These are phyloP conservation scores for Penicillium hesseltinei DNA, from an alignment of 2,329 filamentous ascomycete species.

Conservation along the genomic window DNA sequence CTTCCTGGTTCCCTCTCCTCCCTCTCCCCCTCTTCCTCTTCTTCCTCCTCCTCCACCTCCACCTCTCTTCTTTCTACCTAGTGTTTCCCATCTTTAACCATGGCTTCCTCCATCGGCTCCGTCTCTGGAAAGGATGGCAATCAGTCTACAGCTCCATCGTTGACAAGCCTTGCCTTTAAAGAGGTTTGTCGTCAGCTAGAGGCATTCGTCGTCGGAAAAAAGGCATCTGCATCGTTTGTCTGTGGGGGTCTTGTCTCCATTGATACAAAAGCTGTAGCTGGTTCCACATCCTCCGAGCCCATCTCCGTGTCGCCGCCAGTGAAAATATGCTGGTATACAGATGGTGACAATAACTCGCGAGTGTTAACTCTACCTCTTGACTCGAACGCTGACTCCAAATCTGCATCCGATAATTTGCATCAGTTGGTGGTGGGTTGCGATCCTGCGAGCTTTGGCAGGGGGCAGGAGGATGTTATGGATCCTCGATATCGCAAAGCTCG, in stretches of 20 bases:
- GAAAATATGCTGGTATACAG: not conserved
- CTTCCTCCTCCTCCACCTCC: not conserved
- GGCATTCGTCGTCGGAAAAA: not conserved
- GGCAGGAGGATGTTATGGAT: conserved; percentile 50
- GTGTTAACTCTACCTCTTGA: not conserved
- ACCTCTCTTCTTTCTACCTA: not conserved
- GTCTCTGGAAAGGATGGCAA: not conserved
- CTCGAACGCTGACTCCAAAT: not conserved
- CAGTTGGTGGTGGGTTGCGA: conserved; percentile 34
- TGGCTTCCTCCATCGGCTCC: not conserved
- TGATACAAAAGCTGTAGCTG: not conserved
- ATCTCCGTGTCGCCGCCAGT: not conserved
- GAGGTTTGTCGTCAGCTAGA: not conserved
- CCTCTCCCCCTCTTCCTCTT: not conserved
- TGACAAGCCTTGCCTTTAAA: not conserved
- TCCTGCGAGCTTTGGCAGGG: conserved; percentile 52
- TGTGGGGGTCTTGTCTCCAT: not conserved
- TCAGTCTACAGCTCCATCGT: not conserved
- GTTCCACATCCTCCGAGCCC: not conserved
- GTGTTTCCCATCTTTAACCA: too few species aligned
- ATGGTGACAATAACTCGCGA: not conserved
- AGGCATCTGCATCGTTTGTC: not conserved
- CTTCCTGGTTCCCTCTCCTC: not conserved
- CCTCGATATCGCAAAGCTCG: conserved; percentile 53
- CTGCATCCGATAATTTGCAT: not conserved